phyloP scores from a whole-genome alignment of 2,329 filamentous ascomycete genomes.

The Fusarium sp. region DNA sequence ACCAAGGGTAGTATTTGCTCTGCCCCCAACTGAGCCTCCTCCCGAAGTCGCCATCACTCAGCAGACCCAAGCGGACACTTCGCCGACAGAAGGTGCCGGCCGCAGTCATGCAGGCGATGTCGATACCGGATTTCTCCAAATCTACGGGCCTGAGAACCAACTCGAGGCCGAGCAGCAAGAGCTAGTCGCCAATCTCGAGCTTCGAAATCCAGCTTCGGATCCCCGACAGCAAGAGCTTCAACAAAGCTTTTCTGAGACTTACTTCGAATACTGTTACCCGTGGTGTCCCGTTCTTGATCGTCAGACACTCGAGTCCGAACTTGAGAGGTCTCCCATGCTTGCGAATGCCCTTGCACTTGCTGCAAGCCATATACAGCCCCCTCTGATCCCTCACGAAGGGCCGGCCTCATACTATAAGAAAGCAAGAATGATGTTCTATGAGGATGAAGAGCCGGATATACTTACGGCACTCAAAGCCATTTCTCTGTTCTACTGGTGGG shows the following conservation, averaged over 20 bases:
- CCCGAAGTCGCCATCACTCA: slow-evolving; percentile 1
- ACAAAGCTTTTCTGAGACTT: slow-evolving; percentile 59
- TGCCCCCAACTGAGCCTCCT: background rate
- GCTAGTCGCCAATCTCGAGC: slow-evolving; percentile 46
- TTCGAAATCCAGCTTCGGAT: slow-evolving; percentile 35
- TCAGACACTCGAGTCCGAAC: slow-evolving; percentile 49
- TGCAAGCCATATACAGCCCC: slow-evolving; percentile 58
- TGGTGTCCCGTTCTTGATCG: slow-evolving; percentile 59
- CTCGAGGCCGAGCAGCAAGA: slow-evolving; percentile 50
- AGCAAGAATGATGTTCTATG: slow-evolving; percentile 57
- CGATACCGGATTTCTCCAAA: slow-evolving; percentile 53
- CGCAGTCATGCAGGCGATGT: slow-evolving; percentile 51
- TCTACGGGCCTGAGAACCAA: slow-evolving; percentile 53
- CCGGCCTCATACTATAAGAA: slow-evolving; percentile 57
- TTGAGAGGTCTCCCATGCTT: slow-evolving; percentile 53
- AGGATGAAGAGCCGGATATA: slow-evolving; percentile 56
- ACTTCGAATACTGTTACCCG: slow-evolving; percentile 58
- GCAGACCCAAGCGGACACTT: slow-evolving; percentile 33
- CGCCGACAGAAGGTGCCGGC: slow-evolving; percentile 37
- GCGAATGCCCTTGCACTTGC: slow-evolving; percentile 57
- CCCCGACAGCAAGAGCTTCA: slow-evolving; percentile 48
- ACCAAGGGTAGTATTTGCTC: slow-evolving; percentile 7
- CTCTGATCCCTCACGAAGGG: slow-evolving; percentile 55
- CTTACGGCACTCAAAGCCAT: slow-evolving; percentile 55
- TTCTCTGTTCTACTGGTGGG: slow-evolving; percentile 61